These are phyloP conservation scores for Comarum palustre DNA, from an alignment of 306 rosid species.

Conservation along the genomic window DNA sequence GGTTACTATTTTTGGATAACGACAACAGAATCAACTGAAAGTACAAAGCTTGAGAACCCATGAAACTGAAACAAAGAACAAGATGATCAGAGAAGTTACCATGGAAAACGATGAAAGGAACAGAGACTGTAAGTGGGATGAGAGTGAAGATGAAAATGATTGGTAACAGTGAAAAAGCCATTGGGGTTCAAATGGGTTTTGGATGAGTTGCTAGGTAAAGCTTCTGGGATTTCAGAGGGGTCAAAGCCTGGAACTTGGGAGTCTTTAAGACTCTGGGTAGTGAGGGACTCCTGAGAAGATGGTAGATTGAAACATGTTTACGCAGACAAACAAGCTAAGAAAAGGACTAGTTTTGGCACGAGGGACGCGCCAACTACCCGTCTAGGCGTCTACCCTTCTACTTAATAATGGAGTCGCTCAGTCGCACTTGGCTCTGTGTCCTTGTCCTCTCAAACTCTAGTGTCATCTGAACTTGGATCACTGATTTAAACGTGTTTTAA, in stretches of 20 bases:
- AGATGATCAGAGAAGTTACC: conserved; percentile 29
- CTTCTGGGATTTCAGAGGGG: background rate
- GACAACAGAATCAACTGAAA: background rate
- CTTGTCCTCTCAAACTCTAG: background rate
- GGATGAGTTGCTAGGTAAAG: background rate
- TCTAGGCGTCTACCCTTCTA: too few relatives aligned
- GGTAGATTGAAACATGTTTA: background rate
- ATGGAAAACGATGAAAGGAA: conserved; percentile 63
- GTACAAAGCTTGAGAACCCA: conserved; percentile 1
- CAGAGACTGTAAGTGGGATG: conserved; percentile 31
- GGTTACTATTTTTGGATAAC: background rate
- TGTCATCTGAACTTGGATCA: background rate
- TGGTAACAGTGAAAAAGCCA: conserved; percentile 28
- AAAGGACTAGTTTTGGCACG: background rate
- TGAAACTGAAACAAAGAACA: conserved; percentile 7
- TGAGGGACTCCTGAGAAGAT: background rate
- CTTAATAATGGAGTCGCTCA: background rate
- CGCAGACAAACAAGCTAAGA: background rate
- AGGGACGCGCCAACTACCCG: conserved; percentile 5
- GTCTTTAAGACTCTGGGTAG: background rate
- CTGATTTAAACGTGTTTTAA: background rate
- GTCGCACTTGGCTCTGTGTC: background rate
- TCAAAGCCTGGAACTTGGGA: conserved; percentile 8
- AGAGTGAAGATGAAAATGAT: conserved; percentile 15
- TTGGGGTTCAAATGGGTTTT: conserved; percentile 6